Evolutionary conservation across 176 grass and related monocot genomes (phyloP).

Genomic region (Olyra latifolia): DNA sequence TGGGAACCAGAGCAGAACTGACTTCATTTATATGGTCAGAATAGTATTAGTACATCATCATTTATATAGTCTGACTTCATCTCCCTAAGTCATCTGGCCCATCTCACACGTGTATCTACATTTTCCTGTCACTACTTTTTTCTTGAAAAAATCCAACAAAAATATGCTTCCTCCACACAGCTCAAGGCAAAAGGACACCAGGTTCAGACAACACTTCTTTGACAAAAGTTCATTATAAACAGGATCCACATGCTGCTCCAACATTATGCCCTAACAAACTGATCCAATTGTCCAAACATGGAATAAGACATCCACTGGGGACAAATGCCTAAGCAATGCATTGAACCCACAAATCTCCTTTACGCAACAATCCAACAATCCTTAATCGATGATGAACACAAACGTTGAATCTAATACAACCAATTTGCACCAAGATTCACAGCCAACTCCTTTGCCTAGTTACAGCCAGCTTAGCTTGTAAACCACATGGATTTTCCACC

Average conservation of each 20-base stretch:
- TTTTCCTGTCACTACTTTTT: slow-evolving; percentile 1
- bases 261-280: neutral
- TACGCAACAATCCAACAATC: too few species aligned
- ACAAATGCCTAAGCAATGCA: neutral
- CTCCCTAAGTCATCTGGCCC: neutral
- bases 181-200: neutral
- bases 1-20: neutral
- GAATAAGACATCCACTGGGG: neutral
- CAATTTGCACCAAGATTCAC: neutral
- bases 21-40: too few species aligned
- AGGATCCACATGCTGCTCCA: neutral
- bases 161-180: neutral
- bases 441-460: neutral
- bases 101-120: neutral
- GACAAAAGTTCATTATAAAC: neutral
- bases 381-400: neutral
- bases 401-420: neutral
- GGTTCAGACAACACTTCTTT: neutral
- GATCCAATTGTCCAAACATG: neutral
- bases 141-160: neutral
- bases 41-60: too few species aligned
- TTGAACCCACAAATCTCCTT: neutral
- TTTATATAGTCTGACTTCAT: neutral
- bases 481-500: neutral
- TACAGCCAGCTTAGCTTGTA: neutral